phyloP scores from a whole-genome alignment of 441 rosid genomes.

The Erodium trifolium region DNA sequence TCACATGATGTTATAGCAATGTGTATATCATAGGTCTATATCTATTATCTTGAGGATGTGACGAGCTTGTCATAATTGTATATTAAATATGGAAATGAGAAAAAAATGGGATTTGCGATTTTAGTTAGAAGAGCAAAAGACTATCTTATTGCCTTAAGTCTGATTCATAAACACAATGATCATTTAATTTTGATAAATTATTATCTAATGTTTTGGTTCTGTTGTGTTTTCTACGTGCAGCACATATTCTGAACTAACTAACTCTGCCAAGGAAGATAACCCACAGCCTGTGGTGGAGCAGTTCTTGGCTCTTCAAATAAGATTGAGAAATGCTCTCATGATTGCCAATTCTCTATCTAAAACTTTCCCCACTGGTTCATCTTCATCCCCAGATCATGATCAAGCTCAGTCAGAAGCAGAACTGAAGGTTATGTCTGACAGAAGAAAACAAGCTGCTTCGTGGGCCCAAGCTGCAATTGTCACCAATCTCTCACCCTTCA shows the following conservation, averaged over 20 bases:
- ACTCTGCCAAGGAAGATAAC: slow-evolving; percentile 74
- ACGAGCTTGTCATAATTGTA: not conserved
- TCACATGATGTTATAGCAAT: not conserved
- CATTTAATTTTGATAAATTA: no score
- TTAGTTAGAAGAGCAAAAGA: not conserved
- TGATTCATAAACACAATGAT: not conserved
- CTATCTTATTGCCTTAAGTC: not conserved
- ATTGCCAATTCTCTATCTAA: slow-evolving; percentile 59
- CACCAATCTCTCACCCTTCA: slow-evolving; percentile 68
- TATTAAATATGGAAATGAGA: not conserved
- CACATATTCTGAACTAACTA: slow-evolving; percentile 56
- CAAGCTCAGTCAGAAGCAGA: slow-evolving; percentile 55
- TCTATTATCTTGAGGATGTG: not conserved
- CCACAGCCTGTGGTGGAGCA: slow-evolving; percentile 83
- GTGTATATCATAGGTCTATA: not conserved
- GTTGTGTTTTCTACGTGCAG: slow-evolving; percentile 31
- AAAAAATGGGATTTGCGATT: not conserved
- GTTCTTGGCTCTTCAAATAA: slow-evolving; percentile 66
- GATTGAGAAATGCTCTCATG: slow-evolving; percentile 43
- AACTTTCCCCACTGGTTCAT: slow-evolving; percentile 15
- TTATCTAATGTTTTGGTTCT: not conserved
- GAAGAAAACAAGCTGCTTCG: slow-evolving; percentile 52
- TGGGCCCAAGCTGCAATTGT: slow-evolving; percentile 93
- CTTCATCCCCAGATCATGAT: not conserved
- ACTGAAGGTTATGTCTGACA: slow-evolving; percentile 37